phyloP scores from a whole-genome alignment of 1,284 basidiomycete genomes.

The Ganoderma meredithae region DNA sequence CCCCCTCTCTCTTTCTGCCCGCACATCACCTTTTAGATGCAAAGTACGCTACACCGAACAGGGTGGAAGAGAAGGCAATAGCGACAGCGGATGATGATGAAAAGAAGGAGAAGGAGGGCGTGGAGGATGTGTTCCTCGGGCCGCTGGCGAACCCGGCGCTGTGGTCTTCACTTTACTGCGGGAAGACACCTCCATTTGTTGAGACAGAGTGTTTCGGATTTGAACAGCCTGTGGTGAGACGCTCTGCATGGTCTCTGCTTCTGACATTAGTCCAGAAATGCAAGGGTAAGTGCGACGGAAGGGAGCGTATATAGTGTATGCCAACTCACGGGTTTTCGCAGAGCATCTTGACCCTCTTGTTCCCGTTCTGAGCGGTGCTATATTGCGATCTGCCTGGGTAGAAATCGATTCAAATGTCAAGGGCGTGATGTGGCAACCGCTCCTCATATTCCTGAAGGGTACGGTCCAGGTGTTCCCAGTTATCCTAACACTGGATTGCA shows the following conservation, averaged over 20 bases:
- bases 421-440: constrained; percentile 70
- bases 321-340: constrained; percentile 29
- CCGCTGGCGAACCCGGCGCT: constrained; percentile 61
- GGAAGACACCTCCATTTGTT: constrained; percentile 53
- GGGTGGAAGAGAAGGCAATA: constrained; percentile 26
- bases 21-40: constrained; percentile 21
- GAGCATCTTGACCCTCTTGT: constrained; percentile 50
- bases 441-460: constrained; percentile 80
- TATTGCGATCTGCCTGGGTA: constrained; percentile 79
- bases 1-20: not conserved
- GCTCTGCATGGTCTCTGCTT: constrained; percentile 64
- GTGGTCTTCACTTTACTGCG: constrained; percentile 66
- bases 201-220: constrained; percentile 58
- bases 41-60: constrained; percentile 18
- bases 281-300: constrained; percentile 47
- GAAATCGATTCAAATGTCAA: constrained; percentile 78
- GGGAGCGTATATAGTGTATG: not conserved
- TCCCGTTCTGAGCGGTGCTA: constrained; percentile 59
- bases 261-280: constrained; percentile 50
- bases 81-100: constrained; percentile 8
- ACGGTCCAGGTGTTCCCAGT: constrained; percentile 36
- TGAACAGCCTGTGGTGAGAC: constrained; percentile 72
- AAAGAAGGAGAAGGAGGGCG: constrained; percentile 22
- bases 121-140: constrained; percentile 36
- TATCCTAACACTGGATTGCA: not conserved